A percentile compares a stretch with the other conserved stretches of the same genome.
Conservation (phyloP, 164 flowering plant genomes). For the Stephania japonica region DNA sequence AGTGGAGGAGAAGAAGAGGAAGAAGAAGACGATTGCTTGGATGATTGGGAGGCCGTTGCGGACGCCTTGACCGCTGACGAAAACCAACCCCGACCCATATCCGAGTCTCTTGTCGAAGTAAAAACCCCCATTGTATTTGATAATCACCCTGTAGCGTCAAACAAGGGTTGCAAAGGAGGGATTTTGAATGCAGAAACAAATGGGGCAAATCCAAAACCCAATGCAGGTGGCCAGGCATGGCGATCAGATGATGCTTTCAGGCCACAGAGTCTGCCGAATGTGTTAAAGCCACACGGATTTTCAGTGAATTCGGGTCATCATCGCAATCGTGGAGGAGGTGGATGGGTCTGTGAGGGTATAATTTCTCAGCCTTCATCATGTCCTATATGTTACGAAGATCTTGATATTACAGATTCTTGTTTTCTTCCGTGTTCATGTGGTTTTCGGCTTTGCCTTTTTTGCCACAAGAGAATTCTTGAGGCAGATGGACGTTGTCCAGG, state of each 20-base stretch:
- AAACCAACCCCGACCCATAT: constrained; percentile 21
- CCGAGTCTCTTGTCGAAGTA: constrained; percentile 19
- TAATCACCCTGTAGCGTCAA: constrained; percentile 6
- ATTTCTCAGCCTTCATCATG: constrained; percentile 55
- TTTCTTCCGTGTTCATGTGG: constrained; percentile 89
- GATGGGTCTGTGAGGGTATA: constrained; percentile 34
- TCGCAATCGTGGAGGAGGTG: constrained; percentile 31
- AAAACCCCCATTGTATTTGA: constrained; percentile 5
- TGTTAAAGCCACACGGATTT: constrained; percentile 60
- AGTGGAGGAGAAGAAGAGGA: constrained; percentile 51
- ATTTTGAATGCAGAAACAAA: constrained; percentile 15
- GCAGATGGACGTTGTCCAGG: constrained; percentile 93
- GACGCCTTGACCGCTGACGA: constrained; percentile 68
- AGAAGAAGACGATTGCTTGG: constrained; percentile 46
- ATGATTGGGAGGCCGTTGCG: constrained; percentile 50
- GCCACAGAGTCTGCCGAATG: constrained; percentile 73
- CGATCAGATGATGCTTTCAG: constrained; percentile 76
- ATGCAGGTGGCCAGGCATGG: constrained; percentile 49
- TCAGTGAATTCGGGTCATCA: constrained; percentile 36
- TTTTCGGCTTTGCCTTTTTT: constrained; percentile 84
- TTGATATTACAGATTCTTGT: constrained; percentile 74
- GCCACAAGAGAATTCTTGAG: constrained; percentile 88
- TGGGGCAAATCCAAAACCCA: constrained; percentile 6
- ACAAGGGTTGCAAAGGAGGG: constrained; percentile 6
- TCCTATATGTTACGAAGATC: constrained; percentile 84